Percentiles rank a stretch among this genome's conserved stretches.
Evolutionary conservation across 2,329 filamentous ascomycete species (phyloP).

Genomic region (Aspergillus sp.): DNA sequence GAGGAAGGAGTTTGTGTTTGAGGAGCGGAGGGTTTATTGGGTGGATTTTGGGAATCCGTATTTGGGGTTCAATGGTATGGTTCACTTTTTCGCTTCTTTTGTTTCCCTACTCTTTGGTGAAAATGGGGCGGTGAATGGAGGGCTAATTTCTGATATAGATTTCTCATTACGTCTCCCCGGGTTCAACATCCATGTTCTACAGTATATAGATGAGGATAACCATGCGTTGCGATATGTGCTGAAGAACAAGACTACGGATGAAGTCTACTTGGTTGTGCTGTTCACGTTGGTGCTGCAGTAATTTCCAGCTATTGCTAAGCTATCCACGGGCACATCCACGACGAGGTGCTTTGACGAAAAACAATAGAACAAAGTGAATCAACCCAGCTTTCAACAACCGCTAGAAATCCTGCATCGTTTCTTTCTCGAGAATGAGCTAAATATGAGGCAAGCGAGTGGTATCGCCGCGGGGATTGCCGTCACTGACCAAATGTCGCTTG

Average conservation of each 20-base stretch:
- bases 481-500: too few species aligned
- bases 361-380: too few species aligned
- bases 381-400: too few species aligned
- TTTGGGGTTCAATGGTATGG: slow-evolving; percentile 73
- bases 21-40: slow-evolving; percentile 60
- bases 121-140: not conserved
- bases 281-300: slow-evolving; percentile 66
- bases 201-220: slow-evolving; percentile 62
- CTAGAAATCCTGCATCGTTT: too few species aligned
- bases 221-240: slow-evolving; percentile 89
- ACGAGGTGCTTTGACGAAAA: too few species aligned
- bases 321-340: too few species aligned
- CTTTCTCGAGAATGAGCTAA: too few species aligned
- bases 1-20: slow-evolving; percentile 60
- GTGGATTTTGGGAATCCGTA: slow-evolving; percentile 89
- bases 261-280: slow-evolving; percentile 76
- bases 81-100: not conserved
- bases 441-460: too few species aligned
- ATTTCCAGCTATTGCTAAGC: too few species aligned
- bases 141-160: slow-evolving; percentile 19
- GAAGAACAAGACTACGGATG: slow-evolving; percentile 71
- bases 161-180: slow-evolving; percentile 41
- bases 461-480: too few species aligned
- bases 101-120: not conserved
- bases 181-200: slow-evolving; percentile 34